These are phyloP conservation scores for Westerdykella aurantiaca DNA, from an alignment of 2,329 filamentous ascomycete species.

Conservation along the genomic window DNA sequence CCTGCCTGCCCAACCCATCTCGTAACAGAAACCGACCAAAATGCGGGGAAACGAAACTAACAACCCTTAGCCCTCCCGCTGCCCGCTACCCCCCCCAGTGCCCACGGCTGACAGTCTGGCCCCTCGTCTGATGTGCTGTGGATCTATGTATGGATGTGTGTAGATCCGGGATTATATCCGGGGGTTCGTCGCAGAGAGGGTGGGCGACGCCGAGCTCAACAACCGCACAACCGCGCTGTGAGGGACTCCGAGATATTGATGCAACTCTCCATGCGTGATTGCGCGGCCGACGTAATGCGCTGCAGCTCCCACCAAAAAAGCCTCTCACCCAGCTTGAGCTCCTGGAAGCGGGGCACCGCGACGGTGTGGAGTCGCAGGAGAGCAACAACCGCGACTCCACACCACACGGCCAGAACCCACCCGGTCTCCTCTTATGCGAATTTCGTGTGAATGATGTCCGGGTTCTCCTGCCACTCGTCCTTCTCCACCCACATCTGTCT, in stretches of 20 bases:
- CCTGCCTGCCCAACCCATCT: no score
- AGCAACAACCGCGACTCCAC: conserved; percentile 9
- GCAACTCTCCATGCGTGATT: conserved; percentile 31
- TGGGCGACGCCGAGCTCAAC: no score
- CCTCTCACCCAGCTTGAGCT: not conserved
- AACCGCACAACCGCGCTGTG: no score
- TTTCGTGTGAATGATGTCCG: conserved; percentile 97
- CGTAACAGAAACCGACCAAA: conserved; percentile 24
- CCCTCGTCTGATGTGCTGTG: no score
- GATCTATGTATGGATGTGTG: no score
- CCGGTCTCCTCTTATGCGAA: conserved; percentile 60
- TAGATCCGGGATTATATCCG: no score
- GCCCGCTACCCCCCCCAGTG: not conserved
- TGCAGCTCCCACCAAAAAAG: conserved; percentile 20
- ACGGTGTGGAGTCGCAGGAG: conserved; percentile 20
- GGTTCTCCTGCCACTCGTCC: conserved; percentile 99
- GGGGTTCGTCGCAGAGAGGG: no score
- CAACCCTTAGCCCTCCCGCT: conserved; percentile 28
- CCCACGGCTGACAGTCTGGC: conserved; percentile 17
- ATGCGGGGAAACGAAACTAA: conserved; percentile 32
- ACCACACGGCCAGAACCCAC: conserved; percentile 16
- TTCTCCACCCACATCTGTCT: conserved; percentile 97
- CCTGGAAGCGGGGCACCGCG: conserved; percentile 29
- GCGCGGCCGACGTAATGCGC: conserved; percentile 20
- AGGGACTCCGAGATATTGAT: no score